Evolutionary conservation across 164 flowering plant genomes (phyloP), one percentile per base, ranked within the genome.

Genomic region (Nymphaea thermarum): DNA sequence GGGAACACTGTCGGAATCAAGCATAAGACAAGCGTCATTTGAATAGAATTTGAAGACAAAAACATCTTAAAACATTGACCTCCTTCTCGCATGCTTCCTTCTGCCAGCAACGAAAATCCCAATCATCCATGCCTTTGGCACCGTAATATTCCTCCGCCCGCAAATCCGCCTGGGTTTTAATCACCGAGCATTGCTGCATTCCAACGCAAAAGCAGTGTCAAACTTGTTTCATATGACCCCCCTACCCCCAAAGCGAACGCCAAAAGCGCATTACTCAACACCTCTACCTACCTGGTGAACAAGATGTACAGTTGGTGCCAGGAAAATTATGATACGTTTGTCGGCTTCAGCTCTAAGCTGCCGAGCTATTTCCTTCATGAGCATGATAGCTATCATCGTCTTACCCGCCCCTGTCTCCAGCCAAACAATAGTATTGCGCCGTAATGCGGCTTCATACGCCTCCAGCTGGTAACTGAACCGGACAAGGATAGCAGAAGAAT

Each of bases 231-330:
- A 2, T 0, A 18, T 7, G 63, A 15, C 10, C 36, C n/a, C 5
- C 63, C 5, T 4, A 4, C 6, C 15, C 36, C 6, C 63, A 60
- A 60, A 7, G 15, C 15, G 15, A 5, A 43, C 43, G 66, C 3
- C 53, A 10, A 45, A 45, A 45, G 53, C 53, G 10, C 5, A 41
- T 25, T 2, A 0, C 61, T 7, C 45, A 53, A 51, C 51, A 2
- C 63, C 41, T 70, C 63, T 72, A 73, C 36, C 36, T 25, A 25
- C 98, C 96, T 90, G 96, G 61, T 73, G 75, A 64, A 93, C 96
- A 60, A 93, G 87, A 76, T 83, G 82, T 72, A 87, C 91, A 62
- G 93, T 87, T 0, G 98, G 98, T 5, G 95, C 96, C 79, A 93
- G 77, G 78, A 93, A 90, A 7, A 87, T 66, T 3, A 89, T 80